These are phyloP conservation scores for Stachybotrys echinatus DNA, from an alignment of 2,329 filamentous ascomycete species.

Conservation along the genomic window DNA sequence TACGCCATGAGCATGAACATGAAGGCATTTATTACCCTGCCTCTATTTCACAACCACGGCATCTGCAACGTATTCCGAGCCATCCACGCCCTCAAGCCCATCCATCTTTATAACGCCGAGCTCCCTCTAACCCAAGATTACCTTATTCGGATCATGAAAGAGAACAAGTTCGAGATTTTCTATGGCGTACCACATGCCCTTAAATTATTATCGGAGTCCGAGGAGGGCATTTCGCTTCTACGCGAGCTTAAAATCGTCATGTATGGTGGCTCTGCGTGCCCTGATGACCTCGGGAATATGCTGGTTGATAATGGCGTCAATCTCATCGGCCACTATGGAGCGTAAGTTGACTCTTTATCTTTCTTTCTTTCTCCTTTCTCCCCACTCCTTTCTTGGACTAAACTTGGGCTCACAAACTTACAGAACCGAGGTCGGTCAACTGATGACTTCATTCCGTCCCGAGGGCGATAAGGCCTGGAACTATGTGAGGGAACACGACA, in stretches of 20 bases:
- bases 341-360: slow-evolving; percentile 33
- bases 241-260: slow-evolving; percentile 43
- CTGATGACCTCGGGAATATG: slow-evolving; percentile 49
- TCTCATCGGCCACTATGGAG: slow-evolving; percentile 49
- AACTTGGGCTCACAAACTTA: no score
- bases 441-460: slow-evolving; percentile 19
- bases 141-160: slow-evolving; percentile 37
- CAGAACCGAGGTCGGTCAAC: slow-evolving; percentile 19
- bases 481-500: slow-evolving; percentile 16
- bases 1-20: slow-evolving; percentile 32
- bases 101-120: slow-evolving; percentile 48
- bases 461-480: slow-evolving; percentile 21
- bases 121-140: slow-evolving; percentile 47
- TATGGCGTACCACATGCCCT: slow-evolving; percentile 58
- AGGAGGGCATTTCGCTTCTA: slow-evolving; percentile 44
- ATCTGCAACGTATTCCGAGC: slow-evolving; percentile 49
- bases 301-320: slow-evolving; percentile 47
- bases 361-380: not conserved
- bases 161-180: slow-evolving; percentile 44
- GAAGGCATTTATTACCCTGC: slow-evolving; percentile 48
- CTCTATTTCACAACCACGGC: slow-evolving; percentile 55
- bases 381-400: no score
- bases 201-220: slow-evolving; percentile 54
- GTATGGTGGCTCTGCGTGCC: slow-evolving; percentile 51
- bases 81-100: slow-evolving; percentile 41